Evolutionary conservation across 75 land plant species (phyloP), one percentile per base, ranked within the genome.

Genomic region (Picea glauca): DNA sequence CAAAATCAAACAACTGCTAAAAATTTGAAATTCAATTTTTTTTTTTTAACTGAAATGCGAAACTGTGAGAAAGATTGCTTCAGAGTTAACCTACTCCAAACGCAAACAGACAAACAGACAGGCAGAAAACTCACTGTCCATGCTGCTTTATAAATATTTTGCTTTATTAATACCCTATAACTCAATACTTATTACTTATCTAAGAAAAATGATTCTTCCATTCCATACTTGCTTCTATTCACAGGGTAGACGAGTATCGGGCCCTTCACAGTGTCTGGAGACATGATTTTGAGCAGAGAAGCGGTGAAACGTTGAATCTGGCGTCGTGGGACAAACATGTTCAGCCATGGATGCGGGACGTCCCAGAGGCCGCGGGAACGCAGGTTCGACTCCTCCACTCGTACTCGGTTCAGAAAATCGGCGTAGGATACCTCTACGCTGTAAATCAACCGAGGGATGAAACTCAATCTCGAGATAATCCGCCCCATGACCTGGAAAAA

Each of bases 291-390:
- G 43, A 75, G 58, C 3, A 92, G 72, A 2, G 79, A 70, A 32
- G 66, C 67, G 30, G 58, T 78, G 76, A 89, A 83, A 20, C 75
- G 79, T 74, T 30, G 86, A 26, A 90, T 88, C 8, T 78, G 63
- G 60, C 85, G 78, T 58, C 67, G 81, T 6, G 94, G 93, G 7
- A 92, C 83, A 67, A 86, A 90, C 43, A 92, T 78, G 62, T 84
- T 86, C 0, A 92, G 77, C 94, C 94, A 92, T 57, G 94, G 94
- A 76, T 92, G 94, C 32, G 94, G 93, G 17, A 90, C 93, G 5
- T 92, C 88, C 93, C 94, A 92, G 13, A 80, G 59, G 31, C 81
- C 78, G 2, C 33, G 78, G 5, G 86, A 89, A 64, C 91, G 56
- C 58, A 92, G 87, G 43, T 78, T 77, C 76, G 76, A 2, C 78